Conservation (phyloP, 345 rosid genomes). For the Rhodamnia rubescens region DNA sequence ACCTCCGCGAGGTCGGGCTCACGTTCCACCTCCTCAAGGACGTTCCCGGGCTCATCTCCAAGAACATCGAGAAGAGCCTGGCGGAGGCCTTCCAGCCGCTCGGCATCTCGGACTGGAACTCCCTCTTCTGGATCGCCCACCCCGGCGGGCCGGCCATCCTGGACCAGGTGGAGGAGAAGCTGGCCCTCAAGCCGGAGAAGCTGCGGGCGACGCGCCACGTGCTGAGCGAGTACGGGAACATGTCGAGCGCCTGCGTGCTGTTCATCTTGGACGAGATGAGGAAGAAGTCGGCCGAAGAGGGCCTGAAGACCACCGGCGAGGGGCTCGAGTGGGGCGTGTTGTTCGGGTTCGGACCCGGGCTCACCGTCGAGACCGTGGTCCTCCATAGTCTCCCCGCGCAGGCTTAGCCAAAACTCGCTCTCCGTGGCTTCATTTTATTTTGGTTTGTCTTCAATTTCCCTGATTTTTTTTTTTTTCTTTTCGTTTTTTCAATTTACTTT, state of each 20-base stretch:
- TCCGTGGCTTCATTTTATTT: neutral
- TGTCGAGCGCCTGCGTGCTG: slow-evolving; percentile 32
- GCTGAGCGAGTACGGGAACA: slow-evolving; percentile 28
- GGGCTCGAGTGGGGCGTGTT: slow-evolving; percentile 45
- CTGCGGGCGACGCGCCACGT: slow-evolving; percentile 25
- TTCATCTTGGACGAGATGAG: slow-evolving; percentile 40
- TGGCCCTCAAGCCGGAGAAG: slow-evolving; percentile 22
- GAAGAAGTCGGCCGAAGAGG: slow-evolving; percentile 17
- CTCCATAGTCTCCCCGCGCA: slow-evolving; percentile 17
- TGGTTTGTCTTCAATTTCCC: neutral
- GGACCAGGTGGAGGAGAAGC: slow-evolving; percentile 27
- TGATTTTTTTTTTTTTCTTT: neutral
- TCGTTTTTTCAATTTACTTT: neutral
- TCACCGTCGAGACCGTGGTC: slow-evolving; percentile 36
- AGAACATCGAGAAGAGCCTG: slow-evolving; percentile 20
- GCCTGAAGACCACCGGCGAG: slow-evolving; percentile 24
- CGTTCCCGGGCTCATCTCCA: slow-evolving; percentile 27
- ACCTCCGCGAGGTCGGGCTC: slow-evolving; percentile 36
- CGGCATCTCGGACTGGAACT: slow-evolving; percentile 41
- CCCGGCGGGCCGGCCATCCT: slow-evolving; percentile 41
- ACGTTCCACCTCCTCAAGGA: slow-evolving; percentile 30
- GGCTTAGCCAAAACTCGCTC: neutral
- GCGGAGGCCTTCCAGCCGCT: slow-evolving; percentile 27
- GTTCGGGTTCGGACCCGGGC: slow-evolving; percentile 40
- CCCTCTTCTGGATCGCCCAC: slow-evolving; percentile 35